phyloP scores from a whole-genome alignment of 768 basidiomycete genomes.

The Suillus alpinus region DNA sequence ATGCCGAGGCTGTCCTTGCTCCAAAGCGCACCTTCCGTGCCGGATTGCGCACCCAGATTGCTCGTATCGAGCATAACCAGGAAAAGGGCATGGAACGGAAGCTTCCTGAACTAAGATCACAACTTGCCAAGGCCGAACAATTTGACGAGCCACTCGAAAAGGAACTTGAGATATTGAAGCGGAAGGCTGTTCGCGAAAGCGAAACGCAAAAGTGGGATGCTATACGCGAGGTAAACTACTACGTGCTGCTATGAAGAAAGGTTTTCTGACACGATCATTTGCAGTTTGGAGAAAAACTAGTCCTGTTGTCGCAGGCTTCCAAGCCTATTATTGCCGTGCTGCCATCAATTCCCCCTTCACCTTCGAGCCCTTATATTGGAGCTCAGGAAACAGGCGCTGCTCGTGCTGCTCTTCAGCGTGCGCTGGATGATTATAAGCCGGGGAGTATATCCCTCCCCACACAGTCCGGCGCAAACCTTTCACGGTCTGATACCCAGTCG shows the following conservation, averaged over 20 bases:
- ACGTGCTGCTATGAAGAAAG: neutral
- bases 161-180: slow-evolving; percentile 68
- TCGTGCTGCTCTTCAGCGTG: slow-evolving; percentile 73
- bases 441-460: slow-evolving; percentile 57
- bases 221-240: slow-evolving; percentile 60
- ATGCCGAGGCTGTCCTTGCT: slow-evolving; percentile 58
- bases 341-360: slow-evolving; percentile 64
- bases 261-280: slow-evolving; percentile 1
- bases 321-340: slow-evolving; percentile 58
- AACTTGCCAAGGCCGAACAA: slow-evolving; percentile 60
- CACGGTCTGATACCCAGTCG: slow-evolving; percentile 71
- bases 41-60: slow-evolving; percentile 57
- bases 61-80: slow-evolving; percentile 62
- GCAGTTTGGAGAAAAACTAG: slow-evolving; percentile 80
- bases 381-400: slow-evolving; percentile 61
- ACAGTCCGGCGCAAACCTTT: slow-evolving; percentile 49
- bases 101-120: slow-evolving; percentile 65
- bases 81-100: slow-evolving; percentile 65
- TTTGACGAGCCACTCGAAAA: slow-evolving; percentile 67
- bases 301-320: slow-evolving; percentile 70
- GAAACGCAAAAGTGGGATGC: slow-evolving; percentile 81
- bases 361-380: slow-evolving; percentile 56
- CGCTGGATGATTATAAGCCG: slow-evolving; percentile 74
- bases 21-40: slow-evolving; percentile 64
- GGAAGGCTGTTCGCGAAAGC: slow-evolving; percentile 74